Evolutionary conservation across 2,329 filamentous ascomycete species (phyloP).

Genomic region (Fusarium sp.): DNA sequence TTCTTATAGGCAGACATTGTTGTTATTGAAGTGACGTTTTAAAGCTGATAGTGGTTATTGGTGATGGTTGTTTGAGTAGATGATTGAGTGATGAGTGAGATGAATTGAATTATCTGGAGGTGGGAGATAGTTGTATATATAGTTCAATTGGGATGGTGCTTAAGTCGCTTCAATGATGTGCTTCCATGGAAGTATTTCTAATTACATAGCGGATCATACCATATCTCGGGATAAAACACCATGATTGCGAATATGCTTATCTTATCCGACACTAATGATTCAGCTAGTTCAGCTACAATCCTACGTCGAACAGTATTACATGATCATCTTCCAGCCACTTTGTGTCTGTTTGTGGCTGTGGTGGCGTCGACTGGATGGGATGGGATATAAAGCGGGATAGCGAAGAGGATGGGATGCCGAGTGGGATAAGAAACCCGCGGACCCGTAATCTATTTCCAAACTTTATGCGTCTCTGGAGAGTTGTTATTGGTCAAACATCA

Average conservation of each 20-base stretch:
- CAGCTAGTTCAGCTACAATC: background rate
- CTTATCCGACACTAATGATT: background rate
- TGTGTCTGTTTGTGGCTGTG: background rate
- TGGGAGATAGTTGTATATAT: constrained; percentile 1
- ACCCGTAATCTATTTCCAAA: background rate
- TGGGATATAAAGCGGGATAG: background rate
- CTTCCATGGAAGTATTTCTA: background rate
- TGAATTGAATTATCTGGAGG: background rate
- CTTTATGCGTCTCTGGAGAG: fast-evolving
- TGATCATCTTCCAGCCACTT: background rate
- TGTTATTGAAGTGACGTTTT: no score
- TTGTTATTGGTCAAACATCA: background rate
- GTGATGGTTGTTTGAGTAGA: fast-evolving
- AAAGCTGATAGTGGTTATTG: background rate
- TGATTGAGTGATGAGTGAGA: background rate
- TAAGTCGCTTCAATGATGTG: background rate
- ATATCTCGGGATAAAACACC: background rate
- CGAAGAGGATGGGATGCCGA: constrained; percentile 23
- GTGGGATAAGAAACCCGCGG: constrained; percentile 17
- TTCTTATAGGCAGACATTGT: constrained; percentile 52
- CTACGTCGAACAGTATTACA: background rate
- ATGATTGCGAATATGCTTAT: constrained; percentile 6
- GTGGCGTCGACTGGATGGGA: background rate
- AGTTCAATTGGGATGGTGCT: background rate
- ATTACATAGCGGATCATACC: background rate